Conservation (phyloP, 176 grass and related monocot genomes). For the Oryza coarctata region DNA sequence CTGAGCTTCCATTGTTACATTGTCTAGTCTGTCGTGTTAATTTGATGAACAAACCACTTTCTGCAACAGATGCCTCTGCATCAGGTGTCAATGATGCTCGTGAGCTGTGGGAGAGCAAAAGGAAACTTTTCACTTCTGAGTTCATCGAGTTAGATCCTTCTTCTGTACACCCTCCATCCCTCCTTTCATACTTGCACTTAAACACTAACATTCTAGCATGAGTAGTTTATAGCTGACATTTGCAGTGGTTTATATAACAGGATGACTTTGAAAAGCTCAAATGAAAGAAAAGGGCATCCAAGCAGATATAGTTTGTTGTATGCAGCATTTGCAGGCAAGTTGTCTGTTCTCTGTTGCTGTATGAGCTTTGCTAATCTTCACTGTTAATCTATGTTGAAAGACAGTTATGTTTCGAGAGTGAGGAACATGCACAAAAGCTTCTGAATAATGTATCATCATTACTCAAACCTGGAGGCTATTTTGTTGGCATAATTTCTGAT, state of each 20-base stretch:
- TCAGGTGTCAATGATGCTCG: slow-evolving; percentile 40
- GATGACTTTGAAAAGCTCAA: slow-evolving; percentile 63
- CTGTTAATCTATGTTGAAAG: slow-evolving; percentile 39
- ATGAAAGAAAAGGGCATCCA: slow-evolving; percentile 72
- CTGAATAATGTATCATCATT: slow-evolving; percentile 75
- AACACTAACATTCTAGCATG: background rate
- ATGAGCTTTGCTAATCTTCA: slow-evolving; percentile 37
- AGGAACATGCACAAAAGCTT: slow-evolving; percentile 75
- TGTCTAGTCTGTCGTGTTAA: background rate
- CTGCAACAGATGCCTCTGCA: slow-evolving; percentile 44
- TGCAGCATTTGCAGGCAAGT: slow-evolving; percentile 76
- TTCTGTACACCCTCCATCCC: slow-evolving; percentile 35
- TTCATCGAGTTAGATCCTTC: slow-evolving; percentile 74
- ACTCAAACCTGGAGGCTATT: slow-evolving; percentile 92
- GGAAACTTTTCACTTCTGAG: slow-evolving; percentile 65
- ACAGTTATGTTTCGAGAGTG: slow-evolving; percentile 80
- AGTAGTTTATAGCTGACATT: slow-evolving; percentile 29
- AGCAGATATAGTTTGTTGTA: slow-evolving; percentile 80
- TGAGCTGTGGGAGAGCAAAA: slow-evolving; percentile 73
- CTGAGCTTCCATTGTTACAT: background rate
- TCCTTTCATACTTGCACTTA: background rate
- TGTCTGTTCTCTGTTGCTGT: background rate
- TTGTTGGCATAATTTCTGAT: slow-evolving; percentile 86
- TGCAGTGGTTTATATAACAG: slow-evolving; percentile 35
- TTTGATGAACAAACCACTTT: slow-evolving; percentile 2